These are phyloP conservation scores for Tagetes erecta DNA, from an alignment of 129 eudicot species.

Conservation along the genomic window DNA sequence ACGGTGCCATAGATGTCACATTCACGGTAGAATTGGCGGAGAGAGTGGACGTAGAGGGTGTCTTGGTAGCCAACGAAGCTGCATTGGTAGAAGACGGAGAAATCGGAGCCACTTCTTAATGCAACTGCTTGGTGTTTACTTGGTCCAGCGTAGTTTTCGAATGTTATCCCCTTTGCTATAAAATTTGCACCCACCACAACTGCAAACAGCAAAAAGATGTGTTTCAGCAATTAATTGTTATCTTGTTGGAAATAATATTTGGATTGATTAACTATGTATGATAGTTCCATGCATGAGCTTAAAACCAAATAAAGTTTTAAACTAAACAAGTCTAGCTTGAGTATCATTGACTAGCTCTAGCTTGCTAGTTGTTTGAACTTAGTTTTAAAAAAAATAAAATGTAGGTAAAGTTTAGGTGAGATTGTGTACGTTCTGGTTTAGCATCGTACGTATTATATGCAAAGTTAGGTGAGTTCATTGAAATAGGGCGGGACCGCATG, in stretches of 20 bases:
- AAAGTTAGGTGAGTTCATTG: neutral
- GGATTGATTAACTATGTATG: too few relatives aligned
- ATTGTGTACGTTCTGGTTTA: too few relatives aligned
- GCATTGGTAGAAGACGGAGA: slow-evolving; percentile 77
- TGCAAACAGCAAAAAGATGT: slow-evolving; percentile 19
- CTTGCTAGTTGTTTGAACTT: too few relatives aligned
- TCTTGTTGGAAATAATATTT: too few relatives aligned
- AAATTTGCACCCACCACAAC: slow-evolving; percentile 68
- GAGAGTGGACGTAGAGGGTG: slow-evolving; percentile 77
- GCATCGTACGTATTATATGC: too few relatives aligned
- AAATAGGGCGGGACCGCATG: slow-evolving; percentile 10
- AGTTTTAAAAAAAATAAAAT: too few relatives aligned
- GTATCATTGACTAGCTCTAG: too few relatives aligned
- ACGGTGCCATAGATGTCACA: slow-evolving; percentile 80
- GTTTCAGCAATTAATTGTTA: neutral
- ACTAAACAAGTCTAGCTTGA: too few relatives aligned
- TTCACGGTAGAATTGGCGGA: slow-evolving; percentile 74
- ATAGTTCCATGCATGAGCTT: too few relatives aligned
- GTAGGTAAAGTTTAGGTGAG: too few relatives aligned
- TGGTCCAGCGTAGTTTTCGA: slow-evolving; percentile 84
- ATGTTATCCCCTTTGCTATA: slow-evolving; percentile 70
- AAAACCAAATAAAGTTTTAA: too few relatives aligned
- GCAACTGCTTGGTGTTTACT: slow-evolving; percentile 90
- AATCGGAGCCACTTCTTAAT: slow-evolving; percentile 60
- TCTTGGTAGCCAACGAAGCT: slow-evolving; percentile 82